Percentiles rank a stretch among this genome's conserved stretches.
These are phyloP conservation scores for Nannochloris sp. DNA, from an alignment of 139 green algal genomes.

Conservation along the genomic window DNA sequence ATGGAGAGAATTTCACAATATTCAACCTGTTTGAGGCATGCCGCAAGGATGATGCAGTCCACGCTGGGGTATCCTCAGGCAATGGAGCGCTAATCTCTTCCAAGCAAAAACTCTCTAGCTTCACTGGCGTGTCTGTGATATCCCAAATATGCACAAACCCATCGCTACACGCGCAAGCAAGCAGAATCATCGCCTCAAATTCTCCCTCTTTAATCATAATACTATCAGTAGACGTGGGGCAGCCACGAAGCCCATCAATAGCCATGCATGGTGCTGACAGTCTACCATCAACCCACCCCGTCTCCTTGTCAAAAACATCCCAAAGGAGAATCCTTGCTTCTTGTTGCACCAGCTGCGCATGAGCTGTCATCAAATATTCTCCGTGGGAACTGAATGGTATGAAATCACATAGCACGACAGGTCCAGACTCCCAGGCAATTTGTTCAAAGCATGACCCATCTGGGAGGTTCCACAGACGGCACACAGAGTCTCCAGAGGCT, in stretches of 20 bases:
- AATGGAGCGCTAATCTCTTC: neutral
- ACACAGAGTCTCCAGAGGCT: slow-evolving; percentile 2
- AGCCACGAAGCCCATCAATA: slow-evolving; percentile 11
- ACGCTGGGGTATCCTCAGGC: neutral
- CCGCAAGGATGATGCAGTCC: slow-evolving; percentile 6
- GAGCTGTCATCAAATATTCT: slow-evolving; percentile 12
- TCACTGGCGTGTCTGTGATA: neutral
- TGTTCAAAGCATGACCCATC: slow-evolving; percentile 3
- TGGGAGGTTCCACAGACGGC: slow-evolving; percentile 4
- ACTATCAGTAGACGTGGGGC: neutral
- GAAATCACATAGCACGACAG: slow-evolving; percentile 12
- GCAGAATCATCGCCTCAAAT: neutral
- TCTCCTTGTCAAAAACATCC: slow-evolving; percentile 12
- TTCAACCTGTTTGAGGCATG: slow-evolving; percentile 2
- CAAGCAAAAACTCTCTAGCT: slow-evolving; percentile 2
- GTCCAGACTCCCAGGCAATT: slow-evolving; percentile 18
- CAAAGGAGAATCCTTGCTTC: slow-evolving; percentile 22
- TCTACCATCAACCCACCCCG: slow-evolving; percentile 21
- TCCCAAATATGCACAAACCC: slow-evolving; percentile 61
- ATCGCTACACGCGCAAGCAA: slow-evolving; percentile 78
- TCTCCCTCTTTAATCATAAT: neutral
- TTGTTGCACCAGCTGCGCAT: slow-evolving; percentile 15
- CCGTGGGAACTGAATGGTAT: neutral
- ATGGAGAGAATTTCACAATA: slow-evolving; percentile 8
- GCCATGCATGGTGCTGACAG: slow-evolving; percentile 1